These are phyloP conservation scores for Talaromyces funiculosus DNA, from an alignment of 2,329 filamentous ascomycete genomes.

Conservation along the genomic window DNA sequence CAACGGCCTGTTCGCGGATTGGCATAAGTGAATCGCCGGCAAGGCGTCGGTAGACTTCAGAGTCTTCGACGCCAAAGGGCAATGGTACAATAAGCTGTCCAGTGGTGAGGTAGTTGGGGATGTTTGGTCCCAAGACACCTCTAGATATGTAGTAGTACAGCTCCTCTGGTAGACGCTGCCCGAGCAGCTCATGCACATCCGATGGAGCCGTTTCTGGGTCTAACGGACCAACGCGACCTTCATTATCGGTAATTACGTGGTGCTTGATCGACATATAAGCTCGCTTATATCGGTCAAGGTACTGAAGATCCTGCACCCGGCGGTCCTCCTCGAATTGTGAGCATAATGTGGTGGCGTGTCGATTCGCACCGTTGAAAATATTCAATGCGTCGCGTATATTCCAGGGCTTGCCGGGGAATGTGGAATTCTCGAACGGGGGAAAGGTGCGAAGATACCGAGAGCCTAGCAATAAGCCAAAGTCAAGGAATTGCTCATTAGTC, in stretches of 20 bases:
- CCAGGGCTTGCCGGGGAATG: conserved; percentile 48
- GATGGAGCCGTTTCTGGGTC: conserved; percentile 68
- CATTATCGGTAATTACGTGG: conserved; percentile 71
- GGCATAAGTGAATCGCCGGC: conserved; percentile 69
- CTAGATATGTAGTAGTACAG: conserved; percentile 83
- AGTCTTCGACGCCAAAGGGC: conserved; percentile 78
- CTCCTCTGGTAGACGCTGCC: conserved; percentile 83
- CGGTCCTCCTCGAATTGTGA: conserved; percentile 74
- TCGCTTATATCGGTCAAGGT: conserved; percentile 80
- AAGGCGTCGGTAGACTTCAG: conserved; percentile 73
- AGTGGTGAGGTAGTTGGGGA: conserved; percentile 77
- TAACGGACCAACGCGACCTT: conserved; percentile 71
- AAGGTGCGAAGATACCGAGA: conserved; percentile 74
- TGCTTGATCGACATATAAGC: conserved; percentile 81
- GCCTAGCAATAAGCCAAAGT: conserved; percentile 76
- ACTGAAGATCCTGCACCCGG: conserved; percentile 63
- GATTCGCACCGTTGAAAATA: conserved; percentile 61
- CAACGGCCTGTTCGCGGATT: conserved; percentile 69
- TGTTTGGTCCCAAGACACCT: conserved; percentile 70
- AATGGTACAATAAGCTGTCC: conserved; percentile 71
- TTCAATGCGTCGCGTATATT: conserved; percentile 72
- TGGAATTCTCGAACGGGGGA: conserved; percentile 65
- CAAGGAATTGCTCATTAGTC: conserved; percentile 70
- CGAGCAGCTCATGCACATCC: conserved; percentile 84
- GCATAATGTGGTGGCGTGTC: conserved; percentile 68